Conservation (phyloP, 78 protist genomes). For the Planoprotostelium fungivorum region DNA sequence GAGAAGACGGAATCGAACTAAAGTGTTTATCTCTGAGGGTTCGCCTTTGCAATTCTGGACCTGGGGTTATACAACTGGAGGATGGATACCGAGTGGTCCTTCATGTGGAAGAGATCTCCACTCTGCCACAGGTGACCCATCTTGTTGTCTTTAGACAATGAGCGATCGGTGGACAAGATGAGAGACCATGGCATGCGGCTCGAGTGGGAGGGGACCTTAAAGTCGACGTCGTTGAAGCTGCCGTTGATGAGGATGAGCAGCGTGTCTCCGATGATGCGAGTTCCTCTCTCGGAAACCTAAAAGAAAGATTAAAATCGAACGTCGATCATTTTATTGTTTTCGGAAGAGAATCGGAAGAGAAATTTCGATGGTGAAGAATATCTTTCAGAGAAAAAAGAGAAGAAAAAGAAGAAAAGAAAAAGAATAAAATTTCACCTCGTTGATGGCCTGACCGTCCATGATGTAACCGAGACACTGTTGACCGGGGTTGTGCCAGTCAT, state of each 20-base stretch:
- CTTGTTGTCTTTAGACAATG: background rate
- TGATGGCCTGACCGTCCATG: constrained; percentile 1
- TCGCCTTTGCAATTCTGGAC: too few relatives aligned
- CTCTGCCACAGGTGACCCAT: background rate
- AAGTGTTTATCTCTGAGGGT: too few relatives aligned
- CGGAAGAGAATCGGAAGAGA: too few relatives aligned
- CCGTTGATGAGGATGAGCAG: background rate
- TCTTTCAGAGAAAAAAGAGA: too few relatives aligned
- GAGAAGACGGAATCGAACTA: too few relatives aligned
- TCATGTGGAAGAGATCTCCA: background rate
- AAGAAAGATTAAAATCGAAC: too few relatives aligned
- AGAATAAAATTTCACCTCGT: too few relatives aligned
- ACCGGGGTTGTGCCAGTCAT: background rate
- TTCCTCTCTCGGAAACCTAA: background rate
- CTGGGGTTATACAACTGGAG: background rate
- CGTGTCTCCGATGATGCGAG: background rate
- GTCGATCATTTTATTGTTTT: too few relatives aligned
- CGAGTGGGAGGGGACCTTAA: background rate
- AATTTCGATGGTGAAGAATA: too few relatives aligned
- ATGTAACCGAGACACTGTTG: background rate
- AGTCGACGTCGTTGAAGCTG: background rate
- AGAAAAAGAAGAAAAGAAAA: too few relatives aligned
- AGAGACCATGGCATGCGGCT: background rate
- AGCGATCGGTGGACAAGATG: background rate
- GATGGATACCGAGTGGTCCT: background rate